These are phyloP conservation scores for Penicillium ochrochloron DNA, from an alignment of 495 filamentous ascomycete genomes.

Conservation along the genomic window DNA sequence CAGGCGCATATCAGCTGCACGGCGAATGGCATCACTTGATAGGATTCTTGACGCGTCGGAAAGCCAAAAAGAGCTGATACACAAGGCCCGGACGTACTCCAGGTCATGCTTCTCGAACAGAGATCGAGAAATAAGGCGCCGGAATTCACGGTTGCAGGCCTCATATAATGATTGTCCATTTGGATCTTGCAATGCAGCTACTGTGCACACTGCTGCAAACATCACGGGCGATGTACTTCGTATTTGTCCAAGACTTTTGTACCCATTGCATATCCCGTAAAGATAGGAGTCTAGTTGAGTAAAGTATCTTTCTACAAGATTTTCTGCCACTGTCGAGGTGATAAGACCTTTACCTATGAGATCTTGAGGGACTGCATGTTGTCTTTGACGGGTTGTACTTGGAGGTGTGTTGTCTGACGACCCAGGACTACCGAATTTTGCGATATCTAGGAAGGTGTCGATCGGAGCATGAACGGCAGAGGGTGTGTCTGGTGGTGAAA, in stretches of 20 bases:
- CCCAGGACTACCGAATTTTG: slow-evolving; percentile 32
- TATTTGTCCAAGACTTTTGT: slow-evolving; percentile 35
- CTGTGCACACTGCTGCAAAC: slow-evolving; percentile 47
- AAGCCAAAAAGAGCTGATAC: slow-evolving; percentile 51
- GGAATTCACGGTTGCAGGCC: slow-evolving; percentile 48
- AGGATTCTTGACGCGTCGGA: slow-evolving; percentile 48
- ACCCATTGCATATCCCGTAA: slow-evolving; percentile 45
- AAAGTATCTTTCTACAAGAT: slow-evolving; percentile 42
- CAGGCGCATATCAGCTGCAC: slow-evolving; percentile 47
- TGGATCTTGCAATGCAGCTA: slow-evolving; percentile 48
- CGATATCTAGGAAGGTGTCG: slow-evolving; percentile 39
- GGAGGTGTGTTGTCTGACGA: slow-evolving; percentile 32
- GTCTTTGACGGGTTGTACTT: slow-evolving; percentile 27
- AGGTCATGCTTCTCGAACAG: slow-evolving; percentile 47
- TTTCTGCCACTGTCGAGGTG: slow-evolving; percentile 37
- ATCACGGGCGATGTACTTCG: slow-evolving; percentile 40
- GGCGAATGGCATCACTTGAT: slow-evolving; percentile 48
- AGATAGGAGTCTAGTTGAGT: slow-evolving; percentile 50
- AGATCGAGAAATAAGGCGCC: slow-evolving; percentile 39
- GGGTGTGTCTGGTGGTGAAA: slow-evolving; percentile 36
- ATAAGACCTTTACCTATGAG: slow-evolving; percentile 46
- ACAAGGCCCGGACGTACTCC: slow-evolving; percentile 49
- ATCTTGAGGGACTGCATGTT: slow-evolving; percentile 32
- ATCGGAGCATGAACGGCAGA: slow-evolving; percentile 45
- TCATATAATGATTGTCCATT: slow-evolving; percentile 41